Percentiles rank a stretch among this genome's conserved stretches.
Conservation (phyloP, 192 early-diverging fungal species). For the Coemansia reversa region DNA sequence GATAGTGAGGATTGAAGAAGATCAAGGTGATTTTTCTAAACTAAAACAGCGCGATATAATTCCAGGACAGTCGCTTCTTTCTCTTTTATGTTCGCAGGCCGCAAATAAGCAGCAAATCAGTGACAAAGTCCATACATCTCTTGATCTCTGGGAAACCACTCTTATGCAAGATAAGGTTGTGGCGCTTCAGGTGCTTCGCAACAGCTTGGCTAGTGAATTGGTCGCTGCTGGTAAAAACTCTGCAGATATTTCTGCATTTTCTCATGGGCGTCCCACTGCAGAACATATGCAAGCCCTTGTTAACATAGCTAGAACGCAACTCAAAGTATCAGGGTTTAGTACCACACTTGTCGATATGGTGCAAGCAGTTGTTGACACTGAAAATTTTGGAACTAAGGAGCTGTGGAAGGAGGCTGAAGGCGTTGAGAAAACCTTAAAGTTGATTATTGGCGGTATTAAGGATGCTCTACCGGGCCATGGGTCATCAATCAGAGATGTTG, state of each 20-base stretch:
- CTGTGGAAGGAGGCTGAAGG: conserved; percentile 42
- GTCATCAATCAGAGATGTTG: background rate
- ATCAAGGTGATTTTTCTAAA: background rate
- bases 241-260: background rate
- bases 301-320: conserved; percentile 4
- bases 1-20: background rate
- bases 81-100: conserved; percentile 12
- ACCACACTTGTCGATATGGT: conserved; percentile 13
- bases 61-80: conserved; percentile 18
- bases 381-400: conserved; percentile 6
- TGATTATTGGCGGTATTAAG: conserved; percentile 45
- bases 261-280: conserved; percentile 15
- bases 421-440: conserved; percentile 48
- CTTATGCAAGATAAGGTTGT: conserved; percentile 32
- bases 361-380: conserved; percentile 13
- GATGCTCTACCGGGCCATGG: conserved; percentile 22
- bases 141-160: conserved; percentile 31
- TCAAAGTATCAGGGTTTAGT: background rate
- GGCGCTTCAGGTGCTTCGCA: conserved; percentile 41
- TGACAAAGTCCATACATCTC: background rate
- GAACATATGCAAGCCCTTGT: conserved; percentile 30
- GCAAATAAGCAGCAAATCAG: background rate
- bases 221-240: background rate
- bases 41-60: background rate
- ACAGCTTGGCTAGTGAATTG: conserved; percentile 11